Conservation (phyloP, 2,329 filamentous ascomycete species). For the Didymella segeticola region DNA sequence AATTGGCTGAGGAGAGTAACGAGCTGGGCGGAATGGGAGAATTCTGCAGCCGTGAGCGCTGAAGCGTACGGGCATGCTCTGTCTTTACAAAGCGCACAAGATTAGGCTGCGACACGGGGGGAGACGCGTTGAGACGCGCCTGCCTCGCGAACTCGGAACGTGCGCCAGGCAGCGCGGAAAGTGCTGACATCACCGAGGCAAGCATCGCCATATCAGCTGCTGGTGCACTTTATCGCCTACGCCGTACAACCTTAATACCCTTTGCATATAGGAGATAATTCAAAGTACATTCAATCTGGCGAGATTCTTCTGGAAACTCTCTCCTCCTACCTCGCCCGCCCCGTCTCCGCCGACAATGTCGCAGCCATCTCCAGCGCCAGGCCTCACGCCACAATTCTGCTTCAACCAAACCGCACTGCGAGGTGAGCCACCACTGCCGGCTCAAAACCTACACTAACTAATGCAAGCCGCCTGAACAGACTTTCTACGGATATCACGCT, state of each 20-base stretch:
- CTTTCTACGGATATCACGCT: conserved; percentile 85
- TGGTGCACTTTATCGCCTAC: conserved; percentile 1
- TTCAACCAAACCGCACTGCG: conserved; percentile 59
- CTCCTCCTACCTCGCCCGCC: conserved; percentile 21
- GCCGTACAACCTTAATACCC: not conserved
- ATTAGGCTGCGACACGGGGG: conserved; percentile 18
- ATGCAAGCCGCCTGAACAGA: conserved; percentile 62
- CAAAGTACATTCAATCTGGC: conserved; percentile 29
- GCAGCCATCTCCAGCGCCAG: conserved; percentile 49
- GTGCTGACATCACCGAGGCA: conserved; percentile 42
- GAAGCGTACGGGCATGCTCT: conserved; percentile 43
- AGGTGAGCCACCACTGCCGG: conserved; percentile 44
- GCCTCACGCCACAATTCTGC: conserved; percentile 58
- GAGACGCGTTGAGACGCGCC: conserved; percentile 34
- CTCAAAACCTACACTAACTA: conserved; percentile 42
- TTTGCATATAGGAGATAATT: not conserved
- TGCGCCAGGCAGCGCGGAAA: conserved; percentile 24
- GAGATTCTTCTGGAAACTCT: conserved; percentile 39
- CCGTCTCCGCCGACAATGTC: conserved; percentile 45
- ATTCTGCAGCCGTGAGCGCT: conserved; percentile 30
- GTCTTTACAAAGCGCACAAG: conserved; percentile 24
- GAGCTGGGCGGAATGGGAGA: conserved; percentile 13
- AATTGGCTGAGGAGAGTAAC: conserved; percentile 8
- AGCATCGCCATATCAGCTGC: conserved; percentile 3
- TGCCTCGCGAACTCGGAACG: conserved; percentile 13